Evolutionary conservation across 805 yeast species (phyloP).

Genomic region (Pichia exigua): DNA sequence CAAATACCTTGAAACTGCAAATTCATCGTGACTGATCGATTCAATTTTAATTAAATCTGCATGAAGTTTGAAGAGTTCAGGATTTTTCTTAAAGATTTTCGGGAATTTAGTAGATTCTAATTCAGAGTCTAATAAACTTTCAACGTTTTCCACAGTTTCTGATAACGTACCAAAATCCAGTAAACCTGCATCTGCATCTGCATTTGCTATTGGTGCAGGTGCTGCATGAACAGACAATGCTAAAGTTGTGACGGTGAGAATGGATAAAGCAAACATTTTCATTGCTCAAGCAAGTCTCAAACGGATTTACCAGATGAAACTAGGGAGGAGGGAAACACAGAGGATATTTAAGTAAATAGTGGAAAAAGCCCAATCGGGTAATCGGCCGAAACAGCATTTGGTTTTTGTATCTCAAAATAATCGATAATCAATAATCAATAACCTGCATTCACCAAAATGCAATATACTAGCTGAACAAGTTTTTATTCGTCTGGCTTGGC

Average conservation of each 20-base stretch:
- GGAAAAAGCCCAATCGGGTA: background rate
- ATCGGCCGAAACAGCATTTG: background rate
- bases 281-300: background rate
- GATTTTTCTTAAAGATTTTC: constrained; percentile 8
- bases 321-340: background rate
- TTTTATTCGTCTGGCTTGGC: background rate
- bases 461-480: no score
- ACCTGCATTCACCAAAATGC: no score
- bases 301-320: background rate
- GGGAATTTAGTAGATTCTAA: background rate
- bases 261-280: background rate
- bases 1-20: constrained; percentile 33
- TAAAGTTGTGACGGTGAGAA: background rate
- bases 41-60: constrained; percentile 27
- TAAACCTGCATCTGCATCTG: background rate
- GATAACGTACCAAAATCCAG: background rate
- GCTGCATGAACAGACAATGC: constrained; percentile 1
- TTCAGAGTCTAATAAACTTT: background rate
- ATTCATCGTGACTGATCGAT: constrained; percentile 31
- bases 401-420: no score
- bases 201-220: background rate
- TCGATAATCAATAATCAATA: no score
- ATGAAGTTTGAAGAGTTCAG: constrained; percentile 27
- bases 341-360: no score
- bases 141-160: background rate